These are phyloP conservation scores for Penicillium silybi DNA, from an alignment of 495 filamentous ascomycete species.

Conservation along the genomic window DNA sequence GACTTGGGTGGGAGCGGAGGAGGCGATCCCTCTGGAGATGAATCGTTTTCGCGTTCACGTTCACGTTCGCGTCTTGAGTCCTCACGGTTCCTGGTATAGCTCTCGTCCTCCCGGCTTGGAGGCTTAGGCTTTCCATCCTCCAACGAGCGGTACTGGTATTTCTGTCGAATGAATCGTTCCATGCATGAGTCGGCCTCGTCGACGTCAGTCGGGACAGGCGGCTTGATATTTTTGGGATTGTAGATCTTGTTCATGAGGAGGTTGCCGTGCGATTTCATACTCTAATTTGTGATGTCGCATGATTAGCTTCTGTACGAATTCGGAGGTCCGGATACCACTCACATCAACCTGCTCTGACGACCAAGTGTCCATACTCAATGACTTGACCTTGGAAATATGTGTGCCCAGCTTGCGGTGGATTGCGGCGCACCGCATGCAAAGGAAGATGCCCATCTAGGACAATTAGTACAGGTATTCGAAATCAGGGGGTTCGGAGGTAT, in stretches of 20 bases:
- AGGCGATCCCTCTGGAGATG: conserved; percentile 50
- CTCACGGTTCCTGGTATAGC: conserved; percentile 23
- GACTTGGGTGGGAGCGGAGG: conserved; percentile 86
- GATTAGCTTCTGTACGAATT: not conserved
- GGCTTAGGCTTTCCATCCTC: conserved; percentile 50
- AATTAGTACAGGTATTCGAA: conserved; percentile 18
- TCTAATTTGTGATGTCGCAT: conserved; percentile 45
- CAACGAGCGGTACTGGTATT: conserved; percentile 70
- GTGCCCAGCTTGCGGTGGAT: conserved; percentile 96
- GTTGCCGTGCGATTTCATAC: conserved; percentile 91
- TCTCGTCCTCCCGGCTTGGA: conserved; percentile 39
- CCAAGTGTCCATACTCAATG: conserved; percentile 96
- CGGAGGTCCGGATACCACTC: conserved; percentile 22
- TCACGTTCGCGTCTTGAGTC: conserved; percentile 1
- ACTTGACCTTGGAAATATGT: conserved; percentile 98
- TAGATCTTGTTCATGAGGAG: conserved; percentile 75
- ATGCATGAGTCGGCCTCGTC: conserved; percentile 90
- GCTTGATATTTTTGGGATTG: conserved; percentile 78
- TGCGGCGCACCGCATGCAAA: conserved; percentile 95
- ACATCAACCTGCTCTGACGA: conserved; percentile 93
- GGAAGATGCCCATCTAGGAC: conserved; percentile 81
- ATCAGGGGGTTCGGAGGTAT: not conserved
- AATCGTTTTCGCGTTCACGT: not conserved
- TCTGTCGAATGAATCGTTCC: conserved; percentile 90
- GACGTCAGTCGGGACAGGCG: conserved; percentile 77